Conservation (phyloP, 495 filamentous ascomycete genomes). For the Haplographium delicatum region DNA sequence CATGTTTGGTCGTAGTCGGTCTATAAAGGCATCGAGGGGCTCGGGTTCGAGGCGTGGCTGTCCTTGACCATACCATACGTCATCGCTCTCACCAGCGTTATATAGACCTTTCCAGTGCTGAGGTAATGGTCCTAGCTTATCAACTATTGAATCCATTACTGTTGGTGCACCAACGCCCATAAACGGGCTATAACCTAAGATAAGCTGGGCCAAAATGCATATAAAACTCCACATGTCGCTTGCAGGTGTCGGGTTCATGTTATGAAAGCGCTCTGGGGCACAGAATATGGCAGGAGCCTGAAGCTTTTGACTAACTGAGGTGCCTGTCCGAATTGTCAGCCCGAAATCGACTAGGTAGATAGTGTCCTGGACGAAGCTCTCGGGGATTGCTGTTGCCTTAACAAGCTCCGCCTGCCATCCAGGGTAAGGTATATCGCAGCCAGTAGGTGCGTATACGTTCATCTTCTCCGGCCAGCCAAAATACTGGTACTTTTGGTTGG, state of each 20-base stretch:
- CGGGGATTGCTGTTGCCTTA: background rate
- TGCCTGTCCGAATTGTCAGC: slow-evolving; percentile 19
- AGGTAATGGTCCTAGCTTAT: background rate
- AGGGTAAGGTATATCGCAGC: too few species aligned
- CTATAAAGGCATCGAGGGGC: slow-evolving; percentile 20
- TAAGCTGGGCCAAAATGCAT: slow-evolving; percentile 29
- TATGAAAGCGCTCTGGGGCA: slow-evolving; percentile 29
- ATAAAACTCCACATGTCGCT: slow-evolving; percentile 37
- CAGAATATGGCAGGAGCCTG: slow-evolving; percentile 24
- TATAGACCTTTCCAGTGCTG: slow-evolving; percentile 7
- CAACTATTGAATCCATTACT: slow-evolving; percentile 4
- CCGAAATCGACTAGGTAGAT: background rate
- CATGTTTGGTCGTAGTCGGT: slow-evolving; percentile 20
- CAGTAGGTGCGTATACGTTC: too few species aligned
- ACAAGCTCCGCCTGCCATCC: slow-evolving; percentile 6
- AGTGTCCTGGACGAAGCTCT: background rate
- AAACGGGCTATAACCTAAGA: slow-evolving; percentile 15
- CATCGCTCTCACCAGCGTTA: slow-evolving; percentile 12
- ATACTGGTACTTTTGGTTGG: background rate
- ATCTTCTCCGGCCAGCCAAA: slow-evolving; percentile 4
- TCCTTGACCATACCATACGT: slow-evolving; percentile 28
- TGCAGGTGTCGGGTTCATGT: slow-evolving; percentile 25
- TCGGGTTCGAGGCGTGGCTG: slow-evolving; percentile 1
- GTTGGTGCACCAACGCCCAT: slow-evolving; percentile 5
- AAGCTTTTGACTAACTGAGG: slow-evolving; percentile 14